Evolutionary conservation across 805 yeast species (phyloP).

Genomic region (Metschnikowia chrysomelidarum): DNA sequence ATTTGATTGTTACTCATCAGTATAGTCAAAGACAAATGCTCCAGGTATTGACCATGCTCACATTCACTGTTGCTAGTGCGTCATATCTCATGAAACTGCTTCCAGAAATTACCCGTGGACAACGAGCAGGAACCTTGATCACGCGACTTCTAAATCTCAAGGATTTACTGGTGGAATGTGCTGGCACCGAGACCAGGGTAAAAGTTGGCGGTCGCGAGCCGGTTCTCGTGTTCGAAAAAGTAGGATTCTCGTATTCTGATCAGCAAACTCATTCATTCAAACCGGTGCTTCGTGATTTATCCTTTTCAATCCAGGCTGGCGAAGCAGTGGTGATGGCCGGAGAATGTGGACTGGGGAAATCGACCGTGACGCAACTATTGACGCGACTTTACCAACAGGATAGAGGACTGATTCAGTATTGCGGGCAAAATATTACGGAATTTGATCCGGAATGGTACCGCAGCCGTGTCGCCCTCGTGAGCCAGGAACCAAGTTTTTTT

Average conservation of each 20-base stretch:
- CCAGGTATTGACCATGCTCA: slow-evolving; percentile 66
- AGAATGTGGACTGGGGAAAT: slow-evolving; percentile 88
- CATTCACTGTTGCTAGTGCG: slow-evolving; percentile 71
- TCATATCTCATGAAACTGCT: slow-evolving; percentile 57
- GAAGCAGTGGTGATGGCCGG: slow-evolving; percentile 73
- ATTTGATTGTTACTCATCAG: slow-evolving; percentile 55
- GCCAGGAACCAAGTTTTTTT: slow-evolving; percentile 71
- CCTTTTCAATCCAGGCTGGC: slow-evolving; percentile 42
- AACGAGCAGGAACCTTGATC: slow-evolving; percentile 60
- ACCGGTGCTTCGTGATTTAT: slow-evolving; percentile 40
- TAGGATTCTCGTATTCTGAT: slow-evolving; percentile 50
- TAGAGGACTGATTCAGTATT: slow-evolving; percentile 41
- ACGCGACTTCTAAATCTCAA: slow-evolving; percentile 37
- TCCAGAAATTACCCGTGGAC: slow-evolving; percentile 82
- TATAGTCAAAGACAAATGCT: slow-evolving; percentile 60
- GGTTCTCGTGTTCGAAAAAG: slow-evolving; percentile 42
- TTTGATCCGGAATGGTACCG: slow-evolving; percentile 52
- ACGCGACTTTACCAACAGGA: slow-evolving; percentile 49
- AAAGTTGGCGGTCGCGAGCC: slow-evolving; percentile 22
- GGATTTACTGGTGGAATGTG: slow-evolving; percentile 34
- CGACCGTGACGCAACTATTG: slow-evolving; percentile 64
- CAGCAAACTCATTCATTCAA: slow-evolving; percentile 19
- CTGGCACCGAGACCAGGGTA: neutral
- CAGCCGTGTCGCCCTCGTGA: slow-evolving; percentile 60
- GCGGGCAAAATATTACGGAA: slow-evolving; percentile 45